A percentile compares a stretch with the other conserved stretches of the same genome.
Evolutionary conservation across 2,329 filamentous ascomycete species (phyloP).

Genomic region (Hypoxylon sp.): DNA sequence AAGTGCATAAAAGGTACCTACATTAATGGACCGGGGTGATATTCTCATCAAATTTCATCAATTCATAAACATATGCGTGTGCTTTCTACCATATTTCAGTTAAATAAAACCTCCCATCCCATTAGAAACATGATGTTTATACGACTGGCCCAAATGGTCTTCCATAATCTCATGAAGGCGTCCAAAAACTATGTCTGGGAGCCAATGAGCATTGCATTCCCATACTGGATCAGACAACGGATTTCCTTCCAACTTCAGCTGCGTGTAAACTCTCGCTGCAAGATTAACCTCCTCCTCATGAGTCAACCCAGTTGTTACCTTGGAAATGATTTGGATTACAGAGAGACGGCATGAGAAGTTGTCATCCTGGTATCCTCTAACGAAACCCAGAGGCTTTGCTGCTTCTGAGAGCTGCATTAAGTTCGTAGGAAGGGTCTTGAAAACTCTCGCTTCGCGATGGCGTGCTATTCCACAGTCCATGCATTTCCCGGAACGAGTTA

Average conservation of each 20-base stretch:
- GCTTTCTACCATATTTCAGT: not conserved
- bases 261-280: conserved; percentile 31
- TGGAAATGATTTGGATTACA: conserved; percentile 21
- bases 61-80: no score
- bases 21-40: no score
- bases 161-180: conserved; percentile 16
- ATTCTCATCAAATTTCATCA: no score
- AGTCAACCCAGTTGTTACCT: conserved; percentile 6
- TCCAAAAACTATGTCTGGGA: conserved; percentile 10
- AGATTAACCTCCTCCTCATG: conserved; percentile 29
- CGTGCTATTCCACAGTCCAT: conserved; percentile 9
- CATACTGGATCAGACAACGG: conserved; percentile 18
- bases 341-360: conserved; percentile 23
- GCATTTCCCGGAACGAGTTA: conserved; percentile 32
- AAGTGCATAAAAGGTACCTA: no score
- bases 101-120: not conserved
- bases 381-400: not conserved
- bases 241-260: conserved; percentile 35
- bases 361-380: conserved; percentile 22
- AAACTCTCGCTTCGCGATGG: conserved; percentile 25
- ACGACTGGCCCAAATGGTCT: conserved; percentile 17
- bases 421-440: not conserved
- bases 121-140: not conserved
- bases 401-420: conserved; percentile 1
- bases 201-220: not conserved